Percentiles rank a stretch among this genome's conserved stretches.
Evolutionary conservation across 768 basidiomycete genomes (phyloP).

Genomic region (Pulveroboletus sp.): DNA sequence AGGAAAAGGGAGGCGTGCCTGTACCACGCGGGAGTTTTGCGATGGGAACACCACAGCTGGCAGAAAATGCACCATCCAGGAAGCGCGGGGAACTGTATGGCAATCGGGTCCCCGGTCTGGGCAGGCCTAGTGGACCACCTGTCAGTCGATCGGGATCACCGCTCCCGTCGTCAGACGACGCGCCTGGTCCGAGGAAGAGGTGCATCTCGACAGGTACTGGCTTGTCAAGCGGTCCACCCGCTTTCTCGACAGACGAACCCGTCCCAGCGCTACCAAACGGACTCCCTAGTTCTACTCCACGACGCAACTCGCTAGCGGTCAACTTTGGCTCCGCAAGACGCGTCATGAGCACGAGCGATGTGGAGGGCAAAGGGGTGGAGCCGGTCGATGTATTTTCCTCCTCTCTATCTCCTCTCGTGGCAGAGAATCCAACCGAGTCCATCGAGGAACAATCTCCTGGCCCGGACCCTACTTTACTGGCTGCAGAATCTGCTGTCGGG

Average conservation of each 20-base stretch:
- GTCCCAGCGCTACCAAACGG: slow-evolving; percentile 25
- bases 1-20: slow-evolving; percentile 71
- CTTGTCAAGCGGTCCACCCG: slow-evolving; percentile 14
- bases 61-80: slow-evolving; percentile 43
- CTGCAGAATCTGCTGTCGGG: background rate
- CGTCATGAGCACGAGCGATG: slow-evolving; percentile 15
- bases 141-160: slow-evolving; percentile 21
- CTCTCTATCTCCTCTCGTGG: background rate
- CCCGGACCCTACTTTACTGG: background rate
- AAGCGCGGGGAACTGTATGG: slow-evolving; percentile 69
- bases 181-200: slow-evolving; percentile 24
- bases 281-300: background rate
- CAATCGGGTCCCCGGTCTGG: slow-evolving; percentile 52
- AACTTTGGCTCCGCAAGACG: slow-evolving; percentile 22
- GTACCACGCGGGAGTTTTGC: slow-evolving; percentile 74
- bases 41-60: slow-evolving; percentile 55
- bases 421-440: slow-evolving; percentile 11
- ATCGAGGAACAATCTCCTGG: background rate
- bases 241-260: slow-evolving; percentile 17
- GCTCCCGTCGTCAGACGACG: slow-evolving; percentile 8
- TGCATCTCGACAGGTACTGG: slow-evolving; percentile 27
- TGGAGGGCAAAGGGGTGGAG: background rate
- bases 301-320: slow-evolving; percentile 31
- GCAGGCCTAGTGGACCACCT: slow-evolving; percentile 19
- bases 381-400: slow-evolving; percentile 4